Base-by-base conservation (phyloP, 2,329 filamentous ascomycete genomes). In the Neofusicoccum kwambonambiense region DNA sequence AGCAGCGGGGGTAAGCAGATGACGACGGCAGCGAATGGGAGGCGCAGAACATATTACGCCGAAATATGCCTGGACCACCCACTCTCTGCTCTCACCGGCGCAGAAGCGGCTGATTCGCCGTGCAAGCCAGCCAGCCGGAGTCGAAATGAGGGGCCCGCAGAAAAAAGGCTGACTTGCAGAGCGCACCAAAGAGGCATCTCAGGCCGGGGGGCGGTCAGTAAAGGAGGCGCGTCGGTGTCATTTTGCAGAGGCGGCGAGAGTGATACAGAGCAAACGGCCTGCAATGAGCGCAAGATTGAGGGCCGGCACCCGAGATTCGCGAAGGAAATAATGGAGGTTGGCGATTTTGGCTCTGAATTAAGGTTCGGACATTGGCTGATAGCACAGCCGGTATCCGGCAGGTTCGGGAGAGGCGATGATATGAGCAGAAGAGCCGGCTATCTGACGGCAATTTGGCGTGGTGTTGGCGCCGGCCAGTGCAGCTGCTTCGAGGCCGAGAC, bases 331-430 rank as follows among this genome's bases (percentile, higher is more conserved):
- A 17, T 9, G 35, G 35, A 39, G 39, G 22, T 15, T 44, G 17
- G 19, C 31, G 27, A 51, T 7, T 60, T 56, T 57, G 54, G 39
- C 54, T 44, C 54, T 57, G 54, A 34, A 57, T 31, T 57, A 57
- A 57, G 54, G 54, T 57, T 57, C 54, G 54, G 54, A 44, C 54
- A 57, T 57, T 57, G 54, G 54, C 54, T 57, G 39, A 57, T 57
- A 35, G 52, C 39, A 22, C 41, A 27, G 9, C 56, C 56, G 56
- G 41, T 7, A 35, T 8, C 41, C 42, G 42, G 56, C 42, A 45
- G 42, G n/a, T n/a, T 42, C 52, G 52, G 17, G 34, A 15, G 41
- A 12, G 54, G 13, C 22, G 42, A 11, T 13, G 7, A 6, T 17
- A 9, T 15, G n/a, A 50, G 47, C 31, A 37, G 37, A 19, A 17